Base-by-base conservation (phyloP, 2,329 filamentous ascomycete genomes). In the Camillea tinctor region DNA sequence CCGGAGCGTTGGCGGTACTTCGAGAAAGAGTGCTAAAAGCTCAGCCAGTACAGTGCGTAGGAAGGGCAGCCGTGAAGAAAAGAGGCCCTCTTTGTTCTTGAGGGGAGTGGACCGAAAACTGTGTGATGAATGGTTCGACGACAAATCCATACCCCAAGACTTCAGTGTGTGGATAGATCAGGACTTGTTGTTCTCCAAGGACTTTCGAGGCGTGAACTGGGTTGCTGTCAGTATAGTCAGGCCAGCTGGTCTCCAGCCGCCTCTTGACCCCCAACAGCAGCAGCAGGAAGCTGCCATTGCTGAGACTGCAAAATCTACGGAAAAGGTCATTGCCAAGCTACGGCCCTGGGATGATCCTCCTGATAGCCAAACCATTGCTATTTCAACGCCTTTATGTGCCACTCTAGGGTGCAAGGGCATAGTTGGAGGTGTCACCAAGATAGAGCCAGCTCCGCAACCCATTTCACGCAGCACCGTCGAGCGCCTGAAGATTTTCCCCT, bases 181-280 rank as follows among this genome's bases (percentile, higher is more conserved):
- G 30, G 92, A 97, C 60, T 76, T 92, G 23, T 80, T 96, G 21
- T 79, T 86, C 15, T 85, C 86, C 5, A 90, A 89, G 67, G 86
- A 89, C 11, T 83, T 97, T 52, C 86, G 88, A 66, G 92, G 92
- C 0, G 81, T 91, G 11, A 89, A 84, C 54, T 97, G 88, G 80
- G 93, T 90, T 1, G 82, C 84, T 15, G 89, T 97, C n/a, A 89
- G 91, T n/a, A 79, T 97, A n/a, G 84, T 98, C 56, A 91, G 88
- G 67, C 93, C 94, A 40, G 87, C 88, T 15, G 91, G 90, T 2
- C 77, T 97, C 22, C 87, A 93, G 65, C 82, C 87, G 59, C 85
- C 88, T 0, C 76, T 88, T 1, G 90, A 93, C 69, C 85, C 89
- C 52, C 82, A 86, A 60, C 87, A 88, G 67, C 84, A 88, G 50